These are phyloP conservation scores for Pueraria montana DNA, from an alignment of 306 rosid species.

Conservation along the genomic window DNA sequence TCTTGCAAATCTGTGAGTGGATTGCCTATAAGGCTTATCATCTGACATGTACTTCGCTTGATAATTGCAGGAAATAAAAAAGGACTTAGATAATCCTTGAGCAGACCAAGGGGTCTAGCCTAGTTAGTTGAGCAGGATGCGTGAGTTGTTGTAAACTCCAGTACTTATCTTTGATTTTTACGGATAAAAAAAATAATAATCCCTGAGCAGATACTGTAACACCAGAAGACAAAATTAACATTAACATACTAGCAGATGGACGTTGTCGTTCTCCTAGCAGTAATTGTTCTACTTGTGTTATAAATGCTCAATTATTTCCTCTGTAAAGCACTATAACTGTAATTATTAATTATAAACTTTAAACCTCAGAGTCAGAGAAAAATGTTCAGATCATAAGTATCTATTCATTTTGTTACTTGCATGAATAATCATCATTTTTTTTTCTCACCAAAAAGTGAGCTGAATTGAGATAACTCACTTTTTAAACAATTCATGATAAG, in stretches of 20 bases:
- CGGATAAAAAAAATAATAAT: too few relatives aligned
- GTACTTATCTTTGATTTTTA: too few relatives aligned
- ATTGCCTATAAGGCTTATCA: background rate
- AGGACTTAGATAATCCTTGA: conserved; percentile 20
- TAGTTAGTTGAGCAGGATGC: too few relatives aligned
- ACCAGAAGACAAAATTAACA: conserved; percentile 18
- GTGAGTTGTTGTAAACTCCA: too few relatives aligned
- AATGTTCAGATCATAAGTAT: background rate
- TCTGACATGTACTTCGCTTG: conserved; percentile 10
- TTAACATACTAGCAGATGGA: background rate
- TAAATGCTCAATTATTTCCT: background rate
- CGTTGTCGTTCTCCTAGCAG: conserved; percentile 14
- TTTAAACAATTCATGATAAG: too few relatives aligned
- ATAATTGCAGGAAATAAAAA: conserved; percentile 19
- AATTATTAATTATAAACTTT: background rate
- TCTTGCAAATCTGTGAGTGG: conserved; percentile 3
- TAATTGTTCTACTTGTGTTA: too few relatives aligned
- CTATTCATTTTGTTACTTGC: background rate
- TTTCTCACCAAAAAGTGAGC: too few relatives aligned
- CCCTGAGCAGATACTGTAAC: conserved; percentile 28
- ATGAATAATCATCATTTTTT: background rate
- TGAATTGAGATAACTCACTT: too few relatives aligned
- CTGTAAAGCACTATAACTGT: background rate
- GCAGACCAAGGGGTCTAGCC: too few relatives aligned
- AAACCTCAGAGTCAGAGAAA: background rate